Percentiles rank a stretch among this genome's conserved stretches.
phyloP scores from a whole-genome alignment of 768 basidiomycete species.

The Rhodotorula graminis region DNA sequence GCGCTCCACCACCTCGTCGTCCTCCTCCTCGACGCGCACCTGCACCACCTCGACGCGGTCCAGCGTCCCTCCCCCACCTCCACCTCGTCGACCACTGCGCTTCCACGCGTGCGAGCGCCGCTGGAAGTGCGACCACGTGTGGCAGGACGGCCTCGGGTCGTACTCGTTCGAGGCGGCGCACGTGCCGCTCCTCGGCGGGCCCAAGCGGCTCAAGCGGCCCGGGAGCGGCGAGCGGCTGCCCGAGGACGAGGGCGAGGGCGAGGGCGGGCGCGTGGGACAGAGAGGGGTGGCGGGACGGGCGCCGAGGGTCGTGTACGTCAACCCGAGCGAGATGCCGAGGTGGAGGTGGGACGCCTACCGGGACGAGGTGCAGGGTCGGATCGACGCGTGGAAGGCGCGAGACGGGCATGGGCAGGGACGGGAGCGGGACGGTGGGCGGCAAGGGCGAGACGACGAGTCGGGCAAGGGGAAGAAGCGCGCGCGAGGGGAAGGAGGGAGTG shows the following conservation, averaged over 20 bases:
- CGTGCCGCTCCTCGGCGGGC: background rate
- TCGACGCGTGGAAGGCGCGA: conserved; percentile 47
- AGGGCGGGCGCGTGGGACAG: too few relatives aligned
- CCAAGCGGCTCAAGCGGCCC: conserved; percentile 22
- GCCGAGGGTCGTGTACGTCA: conserved; percentile 66
- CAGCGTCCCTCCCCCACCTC: background rate
- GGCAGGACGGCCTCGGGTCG: conserved; percentile 36
- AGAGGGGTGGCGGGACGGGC: too few relatives aligned
- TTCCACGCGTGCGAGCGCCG: conserved; percentile 89
- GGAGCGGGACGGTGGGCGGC: background rate
- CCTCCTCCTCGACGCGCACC: background rate
- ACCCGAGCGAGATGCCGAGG: conserved; percentile 69
- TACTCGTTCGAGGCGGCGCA: conserved; percentile 16
- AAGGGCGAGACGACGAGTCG: too few relatives aligned
- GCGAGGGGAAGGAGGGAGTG: background rate
- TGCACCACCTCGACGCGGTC: conserved; percentile 49
- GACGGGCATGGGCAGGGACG: conserved; percentile 44
- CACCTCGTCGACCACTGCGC: conserved; percentile 45
- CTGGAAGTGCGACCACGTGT: conserved; percentile 41
- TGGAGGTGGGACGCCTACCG: conserved; percentile 57
- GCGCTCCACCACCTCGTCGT: background rate
- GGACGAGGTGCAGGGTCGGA: conserved; percentile 50
- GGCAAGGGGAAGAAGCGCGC: background rate
- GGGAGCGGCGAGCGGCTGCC: conserved; percentile 7
- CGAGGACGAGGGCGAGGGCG: background rate